Base-by-base conservation (phyloP, 805 yeast genomes). In the Priceomyces medius region DNA sequence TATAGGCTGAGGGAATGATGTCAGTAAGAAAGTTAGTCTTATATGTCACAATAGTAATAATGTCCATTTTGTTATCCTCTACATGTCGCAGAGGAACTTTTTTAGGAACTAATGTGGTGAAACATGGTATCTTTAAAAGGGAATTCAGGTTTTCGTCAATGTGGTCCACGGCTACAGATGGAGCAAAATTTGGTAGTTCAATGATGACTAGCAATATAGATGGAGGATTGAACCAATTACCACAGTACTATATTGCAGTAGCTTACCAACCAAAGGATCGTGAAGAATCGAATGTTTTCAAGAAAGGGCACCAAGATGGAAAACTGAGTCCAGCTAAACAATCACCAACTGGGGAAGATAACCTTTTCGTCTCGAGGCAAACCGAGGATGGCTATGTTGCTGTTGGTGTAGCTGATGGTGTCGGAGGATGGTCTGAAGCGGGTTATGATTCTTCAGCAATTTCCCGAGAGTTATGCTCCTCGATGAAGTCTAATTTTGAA, bases 361-460 rank as follows among this genome's bases (percentile, higher is more conserved):
- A 83, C 55, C 80, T 73, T 51, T 79, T 85, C 43, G 68, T 81
- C 20, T 71, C 79, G 7, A 61, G 61, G 17, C 64, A 64, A 20
- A 60, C 55, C 14, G 20, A 17, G 1, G 64, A 66, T 37, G 71
- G 74, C 2, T 63, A 62, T 20, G 47, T 83, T 0, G 77, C 84
- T 3, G 73, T 81, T n/a, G 95, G 91, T 17, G 93, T 86, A 3
- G 85, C 97, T 4, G 99, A 91, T 64, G 99, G 99, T 10, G 98
- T 93, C 3, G 98, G 98, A 12, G 98, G 98, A 3, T 91, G 98
- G 97, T 78, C 86, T 1, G 93, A 87, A 46, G 83, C 86, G 35
- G 97, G 97, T 0, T 85, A 80, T 53, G 97, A 91, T 59, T 86
- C 96, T 2, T 77, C 88, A 43, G 91, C 91, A 6, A 86, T 91